Conservation (phyloP, 768 basidiomycete species). For the Lactarius psammicola region DNA sequence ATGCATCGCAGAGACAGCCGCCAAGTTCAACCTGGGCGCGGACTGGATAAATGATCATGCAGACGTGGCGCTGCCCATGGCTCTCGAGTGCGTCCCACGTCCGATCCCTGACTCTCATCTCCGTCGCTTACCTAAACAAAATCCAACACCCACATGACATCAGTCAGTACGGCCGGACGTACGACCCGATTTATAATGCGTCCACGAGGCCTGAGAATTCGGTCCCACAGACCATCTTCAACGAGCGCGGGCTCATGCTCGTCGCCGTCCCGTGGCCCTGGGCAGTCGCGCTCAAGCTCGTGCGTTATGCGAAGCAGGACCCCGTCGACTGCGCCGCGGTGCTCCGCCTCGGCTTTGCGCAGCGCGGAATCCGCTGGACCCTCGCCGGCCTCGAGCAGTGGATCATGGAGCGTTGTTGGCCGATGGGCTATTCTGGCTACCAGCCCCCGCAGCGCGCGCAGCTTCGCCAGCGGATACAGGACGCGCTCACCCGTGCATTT, state of each 20-base stretch:
- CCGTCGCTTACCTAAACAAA: background rate
- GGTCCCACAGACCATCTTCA: constrained; percentile 54
- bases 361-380: constrained; percentile 57
- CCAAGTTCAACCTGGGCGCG: constrained; percentile 47
- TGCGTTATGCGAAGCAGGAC: constrained; percentile 62
- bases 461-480: constrained; percentile 47
- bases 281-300: constrained; percentile 71
- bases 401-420: constrained; percentile 56
- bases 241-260: constrained; percentile 51
- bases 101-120: background rate
- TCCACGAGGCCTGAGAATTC: constrained; percentile 44
- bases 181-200: constrained; percentile 62
- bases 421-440: constrained; percentile 60
- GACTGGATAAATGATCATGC: constrained; percentile 83
- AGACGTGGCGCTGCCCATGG: constrained; percentile 68
- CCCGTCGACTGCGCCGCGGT: constrained; percentile 65
- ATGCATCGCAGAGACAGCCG: constrained; percentile 58
- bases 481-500: constrained; percentile 17
- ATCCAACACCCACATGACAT: background rate
- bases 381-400: constrained; percentile 52
- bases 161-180: constrained; percentile 33
- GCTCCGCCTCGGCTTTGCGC: constrained; percentile 55
- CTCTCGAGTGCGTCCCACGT: constrained; percentile 52
- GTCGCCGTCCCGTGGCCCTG: constrained; percentile 69
- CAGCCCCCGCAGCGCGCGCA: constrained; percentile 44